These are phyloP conservation scores for Pestalotiopsis sp. DNA, from an alignment of 2,329 filamentous ascomycete genomes.

Conservation along the genomic window DNA sequence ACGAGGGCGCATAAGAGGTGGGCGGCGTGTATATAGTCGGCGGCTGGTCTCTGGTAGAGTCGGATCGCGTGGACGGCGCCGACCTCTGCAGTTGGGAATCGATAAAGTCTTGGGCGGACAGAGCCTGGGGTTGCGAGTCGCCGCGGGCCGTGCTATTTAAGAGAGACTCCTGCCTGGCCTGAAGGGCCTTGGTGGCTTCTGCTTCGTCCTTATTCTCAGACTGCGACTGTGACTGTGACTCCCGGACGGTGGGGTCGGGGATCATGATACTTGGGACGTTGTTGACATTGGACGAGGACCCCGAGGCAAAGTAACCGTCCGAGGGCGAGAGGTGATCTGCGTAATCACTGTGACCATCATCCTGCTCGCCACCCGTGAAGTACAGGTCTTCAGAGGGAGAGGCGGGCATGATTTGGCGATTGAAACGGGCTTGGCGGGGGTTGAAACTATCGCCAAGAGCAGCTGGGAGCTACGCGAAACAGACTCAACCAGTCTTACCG, in stretches of 20 bases:
- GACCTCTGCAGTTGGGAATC: not conserved
- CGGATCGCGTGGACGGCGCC: slow-evolving; percentile 9
- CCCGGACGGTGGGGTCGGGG: slow-evolving; percentile 48
- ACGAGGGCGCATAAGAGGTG: slow-evolving; percentile 26
- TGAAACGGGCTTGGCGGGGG: slow-evolving; percentile 28
- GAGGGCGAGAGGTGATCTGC: slow-evolving; percentile 48
- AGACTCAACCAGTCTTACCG: slow-evolving; percentile 22
- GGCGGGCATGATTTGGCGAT: slow-evolving; percentile 40
- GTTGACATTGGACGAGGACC: slow-evolving; percentile 38
- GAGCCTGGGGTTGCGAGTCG: slow-evolving; percentile 6
- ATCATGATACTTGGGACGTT: slow-evolving; percentile 52
- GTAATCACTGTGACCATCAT: slow-evolving; percentile 34
- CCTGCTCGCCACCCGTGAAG: slow-evolving; percentile 19
- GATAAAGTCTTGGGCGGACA: slow-evolving; percentile 3
- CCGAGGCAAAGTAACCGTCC: slow-evolving; percentile 54
- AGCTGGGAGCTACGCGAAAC: slow-evolving; percentile 26
- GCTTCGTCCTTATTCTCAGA: slow-evolving; percentile 42
- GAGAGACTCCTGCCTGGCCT: slow-evolving; percentile 45
- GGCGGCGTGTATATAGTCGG: slow-evolving; percentile 5
- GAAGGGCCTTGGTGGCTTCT: slow-evolving; percentile 44
- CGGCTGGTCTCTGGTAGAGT: not conserved
- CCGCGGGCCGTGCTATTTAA: slow-evolving; percentile 27
- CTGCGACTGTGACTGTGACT: slow-evolving; percentile 27
- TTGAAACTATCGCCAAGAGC: slow-evolving; percentile 34
- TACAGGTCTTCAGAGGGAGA: slow-evolving; percentile 52